phyloP scores from a whole-genome alignment of 495 filamentous ascomycete species.

The Emericellopsis terricola region DNA sequence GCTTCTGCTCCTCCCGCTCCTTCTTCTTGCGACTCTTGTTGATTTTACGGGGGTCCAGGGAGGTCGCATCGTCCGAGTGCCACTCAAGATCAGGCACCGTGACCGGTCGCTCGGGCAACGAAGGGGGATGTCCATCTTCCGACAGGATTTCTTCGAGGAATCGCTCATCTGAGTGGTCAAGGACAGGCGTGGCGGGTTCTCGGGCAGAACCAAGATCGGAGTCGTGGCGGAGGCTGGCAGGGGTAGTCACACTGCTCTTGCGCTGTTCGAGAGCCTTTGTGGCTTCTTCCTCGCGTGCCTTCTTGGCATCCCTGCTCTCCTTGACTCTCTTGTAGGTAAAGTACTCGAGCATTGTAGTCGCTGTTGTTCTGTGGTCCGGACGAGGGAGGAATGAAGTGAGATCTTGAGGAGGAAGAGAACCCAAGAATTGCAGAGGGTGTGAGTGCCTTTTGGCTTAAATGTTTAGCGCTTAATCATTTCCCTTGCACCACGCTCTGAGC shows the following conservation, averaged over 20 bases:
- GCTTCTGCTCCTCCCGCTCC: conserved; percentile 4
- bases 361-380: background rate
- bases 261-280: conserved; percentile 4
- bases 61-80: conserved; percentile 19
- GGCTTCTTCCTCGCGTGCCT: conserved; percentile 12
- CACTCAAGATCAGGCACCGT: conserved; percentile 25
- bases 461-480: too few relatives aligned
- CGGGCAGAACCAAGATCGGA: background rate
- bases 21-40: background rate
- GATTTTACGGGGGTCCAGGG: conserved; percentile 3
- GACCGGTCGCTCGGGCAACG: conserved; percentile 21
- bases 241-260: background rate
- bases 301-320: conserved; percentile 23
- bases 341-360: conserved; percentile 20
- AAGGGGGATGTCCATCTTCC: conserved; percentile 14
- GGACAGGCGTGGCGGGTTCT: conserved; percentile 8
- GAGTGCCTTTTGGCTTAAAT: too few relatives aligned
- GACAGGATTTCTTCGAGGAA: conserved; percentile 26
- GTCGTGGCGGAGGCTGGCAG: background rate
- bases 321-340: conserved; percentile 21
- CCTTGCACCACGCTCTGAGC: too few relatives aligned
- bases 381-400: background rate
- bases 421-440: too few relatives aligned
- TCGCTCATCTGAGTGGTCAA: conserved; percentile 22
- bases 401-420: background rate